phyloP scores from a whole-genome alignment of 2,329 filamentous ascomycete genomes.

The Epichloe sibirici region DNA sequence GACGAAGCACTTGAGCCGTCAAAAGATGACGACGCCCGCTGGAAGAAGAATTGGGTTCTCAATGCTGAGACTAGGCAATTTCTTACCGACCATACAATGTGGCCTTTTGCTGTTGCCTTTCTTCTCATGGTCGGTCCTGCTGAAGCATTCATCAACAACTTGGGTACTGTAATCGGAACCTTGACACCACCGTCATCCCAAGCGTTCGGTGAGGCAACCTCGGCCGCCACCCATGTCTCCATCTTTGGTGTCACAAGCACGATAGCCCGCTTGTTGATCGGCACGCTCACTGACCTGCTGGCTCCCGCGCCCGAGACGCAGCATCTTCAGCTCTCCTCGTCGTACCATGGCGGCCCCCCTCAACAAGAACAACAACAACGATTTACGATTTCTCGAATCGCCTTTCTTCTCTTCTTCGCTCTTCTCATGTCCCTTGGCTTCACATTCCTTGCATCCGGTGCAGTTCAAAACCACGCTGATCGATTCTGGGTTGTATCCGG shows the following conservation, averaged over 20 bases:
- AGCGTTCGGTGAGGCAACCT: conserved; percentile 33
- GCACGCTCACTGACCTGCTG: conserved; percentile 76
- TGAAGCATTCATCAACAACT: conserved; percentile 96
- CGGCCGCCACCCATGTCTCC: conserved; percentile 79
- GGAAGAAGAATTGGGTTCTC: conserved; percentile 81
- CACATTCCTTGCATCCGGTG: conserved; percentile 63
- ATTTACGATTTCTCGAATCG: conserved; percentile 62
- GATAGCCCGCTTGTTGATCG: conserved; percentile 77
- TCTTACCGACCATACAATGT: conserved; percentile 84
- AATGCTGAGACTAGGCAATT: conserved; percentile 85
- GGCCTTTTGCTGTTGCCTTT: conserved; percentile 83
- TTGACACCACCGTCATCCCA: conserved; percentile 50
- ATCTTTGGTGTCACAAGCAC: conserved; percentile 87
- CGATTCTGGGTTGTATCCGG: conserved; percentile 80
- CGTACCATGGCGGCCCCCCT: conserved; percentile 11
- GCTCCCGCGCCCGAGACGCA: conserved; percentile 55
- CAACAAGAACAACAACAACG: conserved; percentile 12
- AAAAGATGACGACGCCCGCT: conserved; percentile 36
- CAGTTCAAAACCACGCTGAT: conserved; percentile 59
- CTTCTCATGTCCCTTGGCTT: conserved; percentile 65
- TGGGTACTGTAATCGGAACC: conserved; percentile 86
- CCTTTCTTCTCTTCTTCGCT: conserved; percentile 66
- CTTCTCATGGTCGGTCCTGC: conserved; percentile 88
- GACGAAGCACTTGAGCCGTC: conserved; percentile 26
- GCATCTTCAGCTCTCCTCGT: conserved; percentile 33